These are phyloP conservation scores for Lasiosphaeria ovina DNA, from an alignment of 495 filamentous ascomycete species.

Conservation along the genomic window DNA sequence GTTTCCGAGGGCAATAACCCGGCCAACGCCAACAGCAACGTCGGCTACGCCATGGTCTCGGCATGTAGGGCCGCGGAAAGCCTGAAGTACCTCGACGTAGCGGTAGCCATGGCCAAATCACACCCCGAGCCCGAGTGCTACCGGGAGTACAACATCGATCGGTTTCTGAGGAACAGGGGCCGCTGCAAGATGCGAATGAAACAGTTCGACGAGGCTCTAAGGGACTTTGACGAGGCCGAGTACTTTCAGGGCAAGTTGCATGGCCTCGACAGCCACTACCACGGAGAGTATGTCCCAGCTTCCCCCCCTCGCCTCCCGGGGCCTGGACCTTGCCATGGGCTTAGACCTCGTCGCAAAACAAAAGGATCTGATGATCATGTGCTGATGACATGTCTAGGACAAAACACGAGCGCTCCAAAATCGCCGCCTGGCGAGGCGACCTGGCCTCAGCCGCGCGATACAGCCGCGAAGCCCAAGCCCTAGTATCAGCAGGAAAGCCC, in stretches of 20 bases:
- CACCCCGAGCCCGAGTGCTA: background rate
- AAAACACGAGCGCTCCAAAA: slow-evolving; percentile 10
- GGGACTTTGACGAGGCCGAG: slow-evolving; percentile 12
- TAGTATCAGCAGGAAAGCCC: slow-evolving; percentile 1
- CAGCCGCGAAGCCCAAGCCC: background rate
- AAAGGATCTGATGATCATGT: no score
- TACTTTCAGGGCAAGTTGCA: slow-evolving; percentile 11
- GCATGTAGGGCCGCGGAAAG: slow-evolving; percentile 7
- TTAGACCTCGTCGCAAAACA: no score
- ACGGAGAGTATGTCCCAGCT: slow-evolving; percentile 10
- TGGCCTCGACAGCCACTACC: slow-evolving; percentile 11
- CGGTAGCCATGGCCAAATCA: background rate
- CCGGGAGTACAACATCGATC: slow-evolving; percentile 10
- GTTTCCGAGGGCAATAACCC: slow-evolving; percentile 3
- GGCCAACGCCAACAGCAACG: slow-evolving; percentile 13
- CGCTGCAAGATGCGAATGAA: slow-evolving; percentile 4
- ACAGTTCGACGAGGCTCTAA: slow-evolving; percentile 11
- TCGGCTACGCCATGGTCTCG: slow-evolving; percentile 8
- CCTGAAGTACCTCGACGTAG: slow-evolving; percentile 1
- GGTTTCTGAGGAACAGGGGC: slow-evolving; percentile 10
- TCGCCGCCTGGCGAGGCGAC: slow-evolving; percentile 9
- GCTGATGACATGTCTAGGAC: slow-evolving; percentile 8
- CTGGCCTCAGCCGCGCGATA: background rate
- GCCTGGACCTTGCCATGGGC: no score
- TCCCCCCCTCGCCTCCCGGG: no score